Conservation (phyloP, 129 eudicot species). For the Sambucus nigra region DNA sequence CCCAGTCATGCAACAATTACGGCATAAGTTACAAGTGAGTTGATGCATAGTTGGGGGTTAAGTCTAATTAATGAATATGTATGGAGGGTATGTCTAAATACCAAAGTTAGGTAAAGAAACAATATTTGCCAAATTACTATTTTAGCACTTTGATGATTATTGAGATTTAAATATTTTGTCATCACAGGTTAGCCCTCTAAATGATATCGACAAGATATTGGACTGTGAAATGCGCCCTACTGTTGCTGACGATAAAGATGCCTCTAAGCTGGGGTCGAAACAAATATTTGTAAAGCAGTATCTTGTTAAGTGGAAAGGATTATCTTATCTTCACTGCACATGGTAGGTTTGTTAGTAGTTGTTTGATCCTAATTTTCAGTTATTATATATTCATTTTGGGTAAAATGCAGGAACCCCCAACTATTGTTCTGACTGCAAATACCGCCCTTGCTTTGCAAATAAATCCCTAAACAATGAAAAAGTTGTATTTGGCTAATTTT, state of each 20-base stretch:
- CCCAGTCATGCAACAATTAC: no score
- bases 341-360: slow-evolving; percentile 36
- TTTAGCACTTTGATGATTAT: not conserved
- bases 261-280: slow-evolving; percentile 68
- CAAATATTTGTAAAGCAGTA: slow-evolving; percentile 84
- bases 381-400: no score
- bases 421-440: no score
- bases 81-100: no score
- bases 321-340: slow-evolving; percentile 91
- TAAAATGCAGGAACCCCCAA: no score
- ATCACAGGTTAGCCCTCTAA: slow-evolving; percentile 75
- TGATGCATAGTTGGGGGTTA: no score
- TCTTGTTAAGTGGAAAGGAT: slow-evolving; percentile 95
- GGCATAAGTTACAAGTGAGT: no score
- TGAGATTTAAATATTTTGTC: slow-evolving; percentile 3
- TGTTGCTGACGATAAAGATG: slow-evolving; percentile 64
- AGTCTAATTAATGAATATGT: no score
- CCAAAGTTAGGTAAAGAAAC: no score
- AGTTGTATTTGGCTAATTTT: no score
- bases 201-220: slow-evolving; percentile 82
- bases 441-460: no score
- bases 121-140: not conserved
- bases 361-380: not conserved
- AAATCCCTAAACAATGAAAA: no score
- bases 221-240: slow-evolving; percentile 95